phyloP scores from a whole-genome alignment of 306 rosid species.

The Astragalus membranaceus region DNA sequence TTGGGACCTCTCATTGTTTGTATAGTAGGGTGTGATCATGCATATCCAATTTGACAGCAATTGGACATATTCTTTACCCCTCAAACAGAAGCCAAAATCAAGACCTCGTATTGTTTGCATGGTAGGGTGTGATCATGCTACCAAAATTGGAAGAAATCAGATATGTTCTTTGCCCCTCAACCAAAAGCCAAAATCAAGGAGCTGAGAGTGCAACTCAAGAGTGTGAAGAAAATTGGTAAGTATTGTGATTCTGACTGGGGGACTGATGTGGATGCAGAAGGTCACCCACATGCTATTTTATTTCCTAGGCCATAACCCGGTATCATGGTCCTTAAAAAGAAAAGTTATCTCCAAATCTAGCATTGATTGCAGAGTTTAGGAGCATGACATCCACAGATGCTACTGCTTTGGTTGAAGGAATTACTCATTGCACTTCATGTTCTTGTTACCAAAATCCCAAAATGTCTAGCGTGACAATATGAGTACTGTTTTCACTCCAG shows the following conservation, averaged over 20 bases:
- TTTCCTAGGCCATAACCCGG: neutral
- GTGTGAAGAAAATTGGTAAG: too few relatives aligned
- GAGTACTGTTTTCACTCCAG: neutral
- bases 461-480: neutral
- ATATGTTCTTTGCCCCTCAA: too few relatives aligned
- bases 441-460: neutral
- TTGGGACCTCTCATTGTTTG: too few relatives aligned
- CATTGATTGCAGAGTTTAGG: neutral
- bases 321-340: neutral
- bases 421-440: neutral
- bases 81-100: too few relatives aligned
- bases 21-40: neutral
- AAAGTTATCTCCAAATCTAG: neutral
- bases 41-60: neutral
- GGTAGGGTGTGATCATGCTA: too few relatives aligned
- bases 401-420: neutral
- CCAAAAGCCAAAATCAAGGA: too few relatives aligned
- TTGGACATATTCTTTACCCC: too few relatives aligned
- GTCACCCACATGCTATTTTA: neutral
- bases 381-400: neutral
- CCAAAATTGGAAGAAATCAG: too few relatives aligned
- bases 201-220: too few relatives aligned
- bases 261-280: too few relatives aligned
- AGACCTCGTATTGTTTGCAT: too few relatives aligned
- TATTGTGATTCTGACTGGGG: too few relatives aligned